Evolutionary conservation across 2,329 filamentous ascomycete genomes (phyloP), one percentile per base, ranked within the genome.

Genomic region (Penicillium capsulatum): DNA sequence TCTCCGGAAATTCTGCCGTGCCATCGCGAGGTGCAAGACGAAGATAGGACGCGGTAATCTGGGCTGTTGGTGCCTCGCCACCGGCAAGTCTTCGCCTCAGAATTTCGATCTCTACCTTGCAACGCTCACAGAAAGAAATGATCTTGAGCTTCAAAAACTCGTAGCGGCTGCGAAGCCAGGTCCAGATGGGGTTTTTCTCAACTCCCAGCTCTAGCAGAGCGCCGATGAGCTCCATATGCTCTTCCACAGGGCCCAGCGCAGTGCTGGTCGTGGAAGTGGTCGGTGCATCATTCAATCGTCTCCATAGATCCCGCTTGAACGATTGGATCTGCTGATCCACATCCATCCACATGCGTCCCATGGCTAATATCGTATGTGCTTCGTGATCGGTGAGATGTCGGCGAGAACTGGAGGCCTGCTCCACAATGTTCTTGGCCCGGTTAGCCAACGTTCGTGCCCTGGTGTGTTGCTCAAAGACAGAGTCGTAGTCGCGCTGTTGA

Each of bases 141-240:
- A 97, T 91, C 60, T 86, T 94, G 49, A 81, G 81, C 65, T 92
- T 96, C 40, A 98, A 74, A 57, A 90, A 83, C 49, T 95, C 87
- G 59, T 90, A 94, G 31, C 87, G 82, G 57, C 88, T 95, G 39
- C 91, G 72, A 17, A 98, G 79, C 90, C 92, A 98, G 8, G 94
- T 77, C 86, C 87, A 95, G 47, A 98, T 94, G 1, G 92, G 92
- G 55, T 94, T 98, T 44, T 97, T 89, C 7, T 94, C 85, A 2
- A 95, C 89, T 5, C 92, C 94, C 14, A 98, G 73, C 63, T 98
- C 91, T n/a, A 98, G 70, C 37, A 98, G 74, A 24, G 96, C 74
- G 15, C 81, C 76, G 38, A 98, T 97, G 33, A 96, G 73, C 59
- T 95, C 88, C 80, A 96, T 88, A 57, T 96, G 85, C 61, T 95